Conservation (phyloP, 352 stramenopile genomes). For the Phytophthora pseudosyringae region DNA sequence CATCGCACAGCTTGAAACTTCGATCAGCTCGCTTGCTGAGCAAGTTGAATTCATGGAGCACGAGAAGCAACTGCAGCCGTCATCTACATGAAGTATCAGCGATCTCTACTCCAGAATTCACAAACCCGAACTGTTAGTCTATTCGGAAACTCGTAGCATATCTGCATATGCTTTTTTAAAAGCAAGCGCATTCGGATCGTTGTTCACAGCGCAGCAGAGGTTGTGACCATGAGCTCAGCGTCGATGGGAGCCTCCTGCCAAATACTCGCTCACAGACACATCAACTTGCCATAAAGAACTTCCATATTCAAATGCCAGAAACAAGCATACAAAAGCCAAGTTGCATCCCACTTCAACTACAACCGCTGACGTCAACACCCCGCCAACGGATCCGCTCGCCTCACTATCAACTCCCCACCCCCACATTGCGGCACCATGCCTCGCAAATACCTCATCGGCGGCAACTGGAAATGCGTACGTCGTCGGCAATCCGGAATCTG, state of each 20-base stretch:
- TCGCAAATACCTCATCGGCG: conserved; percentile 91
- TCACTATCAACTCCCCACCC: not conserved
- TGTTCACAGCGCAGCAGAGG: too few species aligned
- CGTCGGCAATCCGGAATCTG: conserved; percentile 9
- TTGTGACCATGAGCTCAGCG: too few species aligned
- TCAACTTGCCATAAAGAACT: conserved; percentile 1
- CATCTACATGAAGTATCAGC: not conserved
- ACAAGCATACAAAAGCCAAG: conserved; percentile 10
- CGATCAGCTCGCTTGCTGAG: conserved; percentile 50
- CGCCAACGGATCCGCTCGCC: not conserved
- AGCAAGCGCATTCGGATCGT: too few species aligned
- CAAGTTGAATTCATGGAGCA: conserved; percentile 53
- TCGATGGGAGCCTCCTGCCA: too few species aligned
- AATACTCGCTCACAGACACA: too few species aligned
- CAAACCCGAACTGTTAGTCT: too few species aligned
- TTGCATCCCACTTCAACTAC: conserved; percentile 26
- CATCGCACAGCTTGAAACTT: conserved; percentile 53
- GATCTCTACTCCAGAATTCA: not conserved
- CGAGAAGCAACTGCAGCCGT: conserved; percentile 27
- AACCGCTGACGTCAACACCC: conserved; percentile 32
- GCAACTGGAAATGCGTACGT: conserved; percentile 95
- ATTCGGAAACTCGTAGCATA: too few species aligned
- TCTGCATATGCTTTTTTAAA: too few species aligned
- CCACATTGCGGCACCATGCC: conserved; percentile 28
- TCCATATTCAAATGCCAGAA: conserved; percentile 3